phyloP scores from a whole-genome alignment of 331 rosid genomes.

The Quercus phellos region DNA sequence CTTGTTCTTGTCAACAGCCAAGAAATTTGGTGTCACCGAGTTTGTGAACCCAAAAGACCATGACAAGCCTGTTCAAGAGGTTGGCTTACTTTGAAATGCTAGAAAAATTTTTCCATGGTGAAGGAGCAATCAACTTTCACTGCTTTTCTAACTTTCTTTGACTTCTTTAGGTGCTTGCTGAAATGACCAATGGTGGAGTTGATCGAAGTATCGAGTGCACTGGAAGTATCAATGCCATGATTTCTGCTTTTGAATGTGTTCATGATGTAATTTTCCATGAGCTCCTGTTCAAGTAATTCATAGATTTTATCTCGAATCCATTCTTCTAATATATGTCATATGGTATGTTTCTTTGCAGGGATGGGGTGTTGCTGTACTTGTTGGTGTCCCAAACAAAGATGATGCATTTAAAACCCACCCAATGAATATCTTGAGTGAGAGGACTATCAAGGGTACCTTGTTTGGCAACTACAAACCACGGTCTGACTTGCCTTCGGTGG shows the following conservation, averaged over 20 bases:
- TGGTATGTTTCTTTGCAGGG: constrained; percentile 10
- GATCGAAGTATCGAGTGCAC: constrained; percentile 29
- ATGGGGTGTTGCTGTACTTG: constrained; percentile 38
- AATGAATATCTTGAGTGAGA: constrained; percentile 23
- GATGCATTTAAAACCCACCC: constrained; percentile 31
- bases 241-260: constrained; percentile 35
- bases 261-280: constrained; percentile 29
- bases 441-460: constrained; percentile 37
- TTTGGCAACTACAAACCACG: constrained; percentile 35
- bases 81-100: not conserved
- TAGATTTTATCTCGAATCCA: not conserved
- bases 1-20: constrained; percentile 6
- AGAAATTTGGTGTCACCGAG: constrained; percentile 24
- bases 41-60: constrained; percentile 23
- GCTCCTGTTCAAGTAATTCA: not conserved
- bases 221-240: constrained; percentile 22
- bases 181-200: constrained; percentile 25
- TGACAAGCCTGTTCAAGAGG: constrained; percentile 25
- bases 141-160: not conserved
- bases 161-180: constrained; percentile 13
- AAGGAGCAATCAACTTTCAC: not conserved
- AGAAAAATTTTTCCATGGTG: not conserved
- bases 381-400: constrained; percentile 30
- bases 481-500: constrained; percentile 25
- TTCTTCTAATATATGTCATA: not conserved